Base-by-base conservation (phyloP, 192 early-diverging fungal species). In the Coemansia sp. region DNA sequence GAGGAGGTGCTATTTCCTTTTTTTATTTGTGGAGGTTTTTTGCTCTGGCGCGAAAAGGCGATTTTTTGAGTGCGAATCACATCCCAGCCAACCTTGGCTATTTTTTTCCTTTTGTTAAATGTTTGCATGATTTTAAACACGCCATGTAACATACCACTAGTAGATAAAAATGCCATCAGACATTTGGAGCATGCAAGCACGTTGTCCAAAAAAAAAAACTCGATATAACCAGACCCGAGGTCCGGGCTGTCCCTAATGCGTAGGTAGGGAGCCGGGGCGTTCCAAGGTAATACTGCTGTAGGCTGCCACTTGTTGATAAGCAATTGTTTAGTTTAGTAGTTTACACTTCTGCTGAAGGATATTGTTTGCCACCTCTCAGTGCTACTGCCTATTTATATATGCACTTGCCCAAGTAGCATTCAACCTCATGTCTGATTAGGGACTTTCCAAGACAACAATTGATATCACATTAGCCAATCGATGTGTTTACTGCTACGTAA, bases 161-260 rank as follows among this genome's bases (percentile, higher is more conserved):
- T 24, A 24, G 24, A 24, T 24, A 24, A 24, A 1, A 24, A 24
- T 1, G 24, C 0, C 24, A 24, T 24, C 24, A 24, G 24, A 24
- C 24, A 24, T 24, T 24, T 24, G 24, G 24, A 24, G 24, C 24
- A 24, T 24, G 24, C 24, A 24, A 24, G 24, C 24, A 24, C 24
- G 24, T 24, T 24, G 24, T 24, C 24, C 24, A 24, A 1, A 24
- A n/a, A 68, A 87, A 65, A n/a, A 68, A 87, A 65, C 24, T 24
- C 9, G 10, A 12, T 8, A 79, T 81, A 65, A 72, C 62, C 33
- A 85, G 85, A 91, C 66, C 93, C 88, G 27, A 81, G 88, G 68
- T 62, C 74, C 13, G 90, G 95, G 38, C 89, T 95, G 47, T 83
- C 78, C 24, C 88, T 94, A 20, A 88, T 92, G 52, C 83, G 88